Conservation (phyloP, 192 early-diverging fungal species). For the Linnemannia schmuckeri region DNA sequence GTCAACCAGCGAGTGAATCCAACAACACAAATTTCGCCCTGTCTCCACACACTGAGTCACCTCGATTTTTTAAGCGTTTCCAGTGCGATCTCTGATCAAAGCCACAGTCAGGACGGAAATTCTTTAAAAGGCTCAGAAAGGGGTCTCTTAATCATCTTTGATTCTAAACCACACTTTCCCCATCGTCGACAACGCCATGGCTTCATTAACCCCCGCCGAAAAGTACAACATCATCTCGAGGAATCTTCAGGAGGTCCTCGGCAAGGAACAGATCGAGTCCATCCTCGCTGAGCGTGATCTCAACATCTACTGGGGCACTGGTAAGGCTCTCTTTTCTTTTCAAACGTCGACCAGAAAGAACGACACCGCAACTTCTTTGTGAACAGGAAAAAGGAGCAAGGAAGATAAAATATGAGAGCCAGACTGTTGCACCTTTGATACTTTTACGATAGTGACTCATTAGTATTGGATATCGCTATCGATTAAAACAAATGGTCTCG, state of each 20-base stretch:
- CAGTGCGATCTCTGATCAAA: slow-evolving; percentile 7
- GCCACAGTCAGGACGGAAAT: not conserved
- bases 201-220: slow-evolving; percentile 64
- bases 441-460: not conserved
- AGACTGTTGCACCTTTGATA: not conserved
- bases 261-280: slow-evolving; percentile 87
- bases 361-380: not conserved
- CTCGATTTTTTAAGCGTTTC: not conserved
- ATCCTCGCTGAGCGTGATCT: slow-evolving; percentile 90
- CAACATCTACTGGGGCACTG: slow-evolving; percentile 97
- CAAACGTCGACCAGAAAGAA: not conserved
- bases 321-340: slow-evolving; percentile 30
- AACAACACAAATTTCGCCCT: not conserved
- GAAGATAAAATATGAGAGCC: not conserved
- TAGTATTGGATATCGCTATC: not conserved
- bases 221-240: slow-evolving; percentile 91
- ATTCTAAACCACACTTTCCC: not conserved
- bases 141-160: not conserved
- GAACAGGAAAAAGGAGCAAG: not conserved
- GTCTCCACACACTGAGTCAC: not conserved
- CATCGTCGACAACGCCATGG: slow-evolving; percentile 26
- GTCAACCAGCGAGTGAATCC: not conserved
- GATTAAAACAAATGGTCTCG: not conserved
- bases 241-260: slow-evolving; percentile 95
- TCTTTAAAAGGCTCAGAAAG: not conserved